Evolutionary conservation across 306 rosid species (phyloP), one percentile per base, ranked within the genome.

Genomic region (Dicorynia guianensis): DNA sequence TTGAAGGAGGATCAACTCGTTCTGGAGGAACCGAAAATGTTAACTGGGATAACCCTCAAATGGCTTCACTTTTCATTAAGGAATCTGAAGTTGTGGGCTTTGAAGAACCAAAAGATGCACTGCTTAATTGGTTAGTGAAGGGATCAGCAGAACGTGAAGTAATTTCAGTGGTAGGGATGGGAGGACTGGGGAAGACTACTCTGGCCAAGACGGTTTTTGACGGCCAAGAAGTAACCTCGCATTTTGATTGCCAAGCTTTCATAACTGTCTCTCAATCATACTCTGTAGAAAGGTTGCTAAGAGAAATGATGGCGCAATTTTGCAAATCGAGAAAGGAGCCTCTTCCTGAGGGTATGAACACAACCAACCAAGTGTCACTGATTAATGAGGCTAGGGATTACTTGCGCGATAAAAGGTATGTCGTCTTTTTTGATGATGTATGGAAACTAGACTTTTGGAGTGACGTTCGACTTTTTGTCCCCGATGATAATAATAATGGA

Each of bases 111-210:
- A 72, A 44, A 58, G 55, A 57, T 46, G 10, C 2, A 57, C 25
- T 72, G 44, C 42, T 72, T 19, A 3, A 7, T 0, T 4, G 4
- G 34, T 33, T 72, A 33, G 34, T 46, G 48, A 3, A 15, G 0
- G 59, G 11, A 44, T 6, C 53, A 2, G 11, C 8, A 4, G 18
- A 6, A 0, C 60, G 59, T 11, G 17, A 4, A 5, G 59, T 73
- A 34, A 61, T 73, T 0, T 48, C 79, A 0, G 49, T 74, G 30
- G 62, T 74, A 9, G 79, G 79, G 5, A 73, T 60, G 69, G 78
- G 78, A 2, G 61, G 78, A 8, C 4, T 46, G 0, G 78, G 69
- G 15, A 73, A 73, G 69, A 73, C 69, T 0, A 61, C 63, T 30
- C 63, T 57, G 25, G 63, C 7, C 8, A 57, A 57, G 0, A 20